These are phyloP conservation scores for Mytilinidion resinicola DNA, from an alignment of 495 filamentous ascomycete genomes.

Conservation along the genomic window DNA sequence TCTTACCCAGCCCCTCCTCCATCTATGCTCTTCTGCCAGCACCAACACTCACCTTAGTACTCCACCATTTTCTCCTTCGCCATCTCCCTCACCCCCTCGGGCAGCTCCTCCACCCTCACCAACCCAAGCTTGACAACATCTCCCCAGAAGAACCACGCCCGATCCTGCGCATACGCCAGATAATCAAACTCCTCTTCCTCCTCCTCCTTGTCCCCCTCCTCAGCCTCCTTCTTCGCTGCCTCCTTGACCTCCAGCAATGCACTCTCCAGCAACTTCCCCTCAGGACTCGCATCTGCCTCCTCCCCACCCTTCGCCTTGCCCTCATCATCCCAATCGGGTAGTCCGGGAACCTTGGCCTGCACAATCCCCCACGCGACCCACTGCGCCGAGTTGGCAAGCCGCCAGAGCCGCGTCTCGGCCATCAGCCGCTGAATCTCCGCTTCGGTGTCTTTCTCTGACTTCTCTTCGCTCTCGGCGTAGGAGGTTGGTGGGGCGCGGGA, in stretches of 20 bases:
- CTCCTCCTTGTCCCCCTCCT: conserved; percentile 24
- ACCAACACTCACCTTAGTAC: conserved; percentile 1
- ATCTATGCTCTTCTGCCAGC: not conserved
- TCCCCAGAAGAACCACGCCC: conserved; percentile 88
- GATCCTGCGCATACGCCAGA: conserved; percentile 80
- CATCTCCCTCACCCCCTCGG: conserved; percentile 36
- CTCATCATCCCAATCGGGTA: conserved; percentile 33
- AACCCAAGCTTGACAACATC: conserved; percentile 72
- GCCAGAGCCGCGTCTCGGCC: conserved; percentile 76
- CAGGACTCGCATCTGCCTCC: not conserved
- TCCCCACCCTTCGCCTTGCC: conserved; percentile 11
- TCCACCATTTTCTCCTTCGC: conserved; percentile 22
- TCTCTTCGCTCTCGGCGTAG: conserved; percentile 44
- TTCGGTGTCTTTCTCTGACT: conserved; percentile 55
- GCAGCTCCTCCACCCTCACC: conserved; percentile 65
- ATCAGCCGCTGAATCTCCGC: conserved; percentile 60
- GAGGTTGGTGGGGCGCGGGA: conserved; percentile 51
- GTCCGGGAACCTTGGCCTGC: conserved; percentile 75
- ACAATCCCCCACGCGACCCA: conserved; percentile 97
- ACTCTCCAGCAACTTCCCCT: conserved; percentile 5
- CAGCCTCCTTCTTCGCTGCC: conserved; percentile 7
- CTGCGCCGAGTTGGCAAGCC: conserved; percentile 75
- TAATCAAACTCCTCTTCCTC: conserved; percentile 81
- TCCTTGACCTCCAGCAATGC: conserved; percentile 17
- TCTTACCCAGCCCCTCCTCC: not conserved